phyloP scores from a whole-genome alignment of 345 rosid species.

The Syzygium aromaticum region DNA sequence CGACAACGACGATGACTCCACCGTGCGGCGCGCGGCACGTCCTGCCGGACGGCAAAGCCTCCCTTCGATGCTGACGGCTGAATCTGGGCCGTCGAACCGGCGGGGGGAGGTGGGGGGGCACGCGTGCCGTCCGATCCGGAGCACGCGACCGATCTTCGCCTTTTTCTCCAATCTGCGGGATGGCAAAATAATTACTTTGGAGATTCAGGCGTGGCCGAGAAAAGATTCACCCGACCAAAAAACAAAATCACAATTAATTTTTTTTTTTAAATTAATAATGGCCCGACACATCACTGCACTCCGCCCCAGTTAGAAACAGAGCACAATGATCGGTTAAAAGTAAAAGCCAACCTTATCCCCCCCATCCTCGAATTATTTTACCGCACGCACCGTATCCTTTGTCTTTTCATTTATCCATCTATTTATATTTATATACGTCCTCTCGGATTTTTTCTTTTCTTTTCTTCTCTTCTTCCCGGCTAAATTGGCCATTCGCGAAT shows the following conservation, averaged over 20 bases:
- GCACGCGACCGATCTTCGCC: conserved; percentile 6
- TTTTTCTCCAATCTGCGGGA: background rate
- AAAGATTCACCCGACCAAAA: conserved; percentile 32
- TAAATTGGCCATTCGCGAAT: no score
- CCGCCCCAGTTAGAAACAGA: background rate
- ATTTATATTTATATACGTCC: no score
- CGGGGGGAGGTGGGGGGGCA: background rate
- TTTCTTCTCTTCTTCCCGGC: background rate
- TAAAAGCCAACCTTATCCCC: background rate
- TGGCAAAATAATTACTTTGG: conserved; percentile 19
- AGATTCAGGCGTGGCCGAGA: conserved; percentile 29
- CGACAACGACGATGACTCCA: no score
- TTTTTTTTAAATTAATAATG: background rate
- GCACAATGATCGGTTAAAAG: background rate
- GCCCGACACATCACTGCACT: background rate
- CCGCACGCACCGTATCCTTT: background rate
- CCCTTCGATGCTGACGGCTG: background rate
- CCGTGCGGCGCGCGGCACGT: no score
- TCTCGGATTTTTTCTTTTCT: background rate
- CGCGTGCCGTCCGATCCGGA: background rate
- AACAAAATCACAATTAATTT: background rate
- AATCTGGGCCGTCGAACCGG: background rate
- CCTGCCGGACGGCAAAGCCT: background rate
- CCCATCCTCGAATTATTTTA: background rate
- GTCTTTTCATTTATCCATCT: background rate